Evolutionary conservation across 306 rosid species (phyloP), one percentile per base, ranked within the genome.

Genomic region (Spatholobus suberectus): DNA sequence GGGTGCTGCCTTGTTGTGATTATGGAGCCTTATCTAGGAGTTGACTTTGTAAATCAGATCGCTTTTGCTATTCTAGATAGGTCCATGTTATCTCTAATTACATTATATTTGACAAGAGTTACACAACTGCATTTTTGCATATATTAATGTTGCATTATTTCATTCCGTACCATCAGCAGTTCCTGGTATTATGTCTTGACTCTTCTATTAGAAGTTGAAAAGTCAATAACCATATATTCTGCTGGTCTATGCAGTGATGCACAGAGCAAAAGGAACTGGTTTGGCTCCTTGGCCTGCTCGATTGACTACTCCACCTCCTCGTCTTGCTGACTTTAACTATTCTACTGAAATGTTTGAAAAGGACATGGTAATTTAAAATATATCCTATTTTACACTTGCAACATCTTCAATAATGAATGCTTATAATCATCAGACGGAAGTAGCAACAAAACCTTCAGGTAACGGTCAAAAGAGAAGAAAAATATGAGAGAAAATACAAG

Each of bases 281-380:
- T 86, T 92, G 86, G 93, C 91, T 88, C 97, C 96, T 65, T 95
- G 98, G 97, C 99, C 94, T 12, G 91, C 92, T 59, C 92, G 99
- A 78, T 89, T 95, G 86, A 90, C 89, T 38, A 47, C 88, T 70
- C 96, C 96, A 80, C 97, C 97, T 79, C 99, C 99, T 20, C 95
- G 98, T 52, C 98, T 95, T 47, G 88, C 91, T 34, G 99, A 92
- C 78, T 92, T 93, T 37, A 95, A 97, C 88, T 90, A 92, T 86
- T 89, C 92, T 34, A 49, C 75, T 81, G 91, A 89, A 49, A 89
- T 84, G 88, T 95, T 93, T 76, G 88, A 85, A 83, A 92, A 89
- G 82, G 96, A 93, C 86, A 87, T 54, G 91, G 97, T 95, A 92
- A 88, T 72, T 80, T 82, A 67, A 44, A 63, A 67, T 67, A 70